These are phyloP conservation scores for Aotearoamyces nothofagi DNA, from an alignment of 2,329 filamentous ascomycete genomes.

Conservation along the genomic window DNA sequence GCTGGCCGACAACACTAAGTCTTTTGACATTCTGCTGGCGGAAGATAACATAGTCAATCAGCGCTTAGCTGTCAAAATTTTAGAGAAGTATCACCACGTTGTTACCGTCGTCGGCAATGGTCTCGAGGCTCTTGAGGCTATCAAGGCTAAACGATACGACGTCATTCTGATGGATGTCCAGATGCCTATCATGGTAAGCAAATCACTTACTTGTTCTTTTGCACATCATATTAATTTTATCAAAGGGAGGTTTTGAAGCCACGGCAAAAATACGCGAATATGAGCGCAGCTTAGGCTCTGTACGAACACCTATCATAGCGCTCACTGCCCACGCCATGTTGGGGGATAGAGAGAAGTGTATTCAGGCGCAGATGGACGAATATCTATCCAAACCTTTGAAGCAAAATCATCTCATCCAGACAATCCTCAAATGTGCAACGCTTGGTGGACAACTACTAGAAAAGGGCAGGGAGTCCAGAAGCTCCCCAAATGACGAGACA, in stretches of 20 bases:
- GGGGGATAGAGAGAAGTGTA: slow-evolving; percentile 94
- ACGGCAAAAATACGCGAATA: slow-evolving; percentile 95
- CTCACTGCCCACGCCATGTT: slow-evolving; percentile 97
- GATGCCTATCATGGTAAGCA: slow-evolving; percentile 91
- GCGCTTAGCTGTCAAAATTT: slow-evolving; percentile 85
- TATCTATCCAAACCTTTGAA: slow-evolving; percentile 94
- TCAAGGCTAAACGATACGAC: slow-evolving; percentile 86
- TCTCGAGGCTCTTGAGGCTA: slow-evolving; percentile 79
- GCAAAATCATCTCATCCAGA: slow-evolving; percentile 94
- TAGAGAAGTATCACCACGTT: slow-evolving; percentile 90
- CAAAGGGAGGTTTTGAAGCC: slow-evolving; percentile 83
- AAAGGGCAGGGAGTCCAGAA: slow-evolving; percentile 48
- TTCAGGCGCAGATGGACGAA: slow-evolving; percentile 98
- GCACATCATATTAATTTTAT: slow-evolving; percentile 21
- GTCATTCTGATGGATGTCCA: slow-evolving; percentile 98
- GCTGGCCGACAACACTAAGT: slow-evolving; percentile 84
- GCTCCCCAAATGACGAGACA: slow-evolving; percentile 16
- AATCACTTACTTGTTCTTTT: slow-evolving; percentile 4
- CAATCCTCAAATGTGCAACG: slow-evolving; percentile 91
- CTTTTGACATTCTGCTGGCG: slow-evolving; percentile 86
- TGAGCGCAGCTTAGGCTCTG: slow-evolving; percentile 65
- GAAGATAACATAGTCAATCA: slow-evolving; percentile 98
- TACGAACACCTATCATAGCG: slow-evolving; percentile 88
- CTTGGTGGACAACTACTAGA: slow-evolving; percentile 72
- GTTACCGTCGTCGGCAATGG: slow-evolving; percentile 93